Base-by-base conservation (phyloP, 2,329 filamentous ascomycete species). In the Fonsecaea erecta region DNA sequence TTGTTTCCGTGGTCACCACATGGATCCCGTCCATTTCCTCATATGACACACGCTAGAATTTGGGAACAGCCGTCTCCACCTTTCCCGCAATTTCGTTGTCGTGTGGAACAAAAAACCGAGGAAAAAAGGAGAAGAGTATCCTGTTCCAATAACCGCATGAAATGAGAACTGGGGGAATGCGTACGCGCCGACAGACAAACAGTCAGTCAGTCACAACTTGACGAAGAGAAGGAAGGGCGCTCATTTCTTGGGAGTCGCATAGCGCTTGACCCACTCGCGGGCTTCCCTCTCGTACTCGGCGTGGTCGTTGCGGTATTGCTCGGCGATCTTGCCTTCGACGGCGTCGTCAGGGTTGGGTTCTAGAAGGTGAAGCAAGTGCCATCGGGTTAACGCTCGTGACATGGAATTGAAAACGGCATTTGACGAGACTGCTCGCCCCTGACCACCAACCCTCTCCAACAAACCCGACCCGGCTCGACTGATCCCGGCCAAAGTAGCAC, bases 291-390 rank as follows among this genome's bases (percentile, higher is more conserved):
- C 88, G 74, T 91, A 97, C 70, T 83, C 85, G 56, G 81, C 79
- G 51, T 85, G 82, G 73, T 93, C 86, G 68, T 83, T 85, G 76
- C 87, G 87, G 79, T 86, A 97, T 82, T 96, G 89, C 67, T 96
- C 91, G 24, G 92, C 93, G 75, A 97, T 96, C 69, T 88, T 84
- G 2, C 88, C 82, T 84, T 97, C 93, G 70, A 97, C 90, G 30
- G 93, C 91, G 78, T 97, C 93, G 73, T 96, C 93, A 6, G 91
- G 88, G 82, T 93, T 91, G 1, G 93, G 93, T 79, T 93, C 90
- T 67, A 86, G 28, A 21, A 60, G 14, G 28, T 8, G 12, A 32
- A 12, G 1, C 2, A 34, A 34, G 26, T 34, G 24, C 16, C 24
- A 32, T 24, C 3, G 18, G 14, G 26, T 53, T 26, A 26, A 21